phyloP scores from a whole-genome alignment of 2,329 filamentous ascomycete genomes.

The Exophiala spinifera region DNA sequence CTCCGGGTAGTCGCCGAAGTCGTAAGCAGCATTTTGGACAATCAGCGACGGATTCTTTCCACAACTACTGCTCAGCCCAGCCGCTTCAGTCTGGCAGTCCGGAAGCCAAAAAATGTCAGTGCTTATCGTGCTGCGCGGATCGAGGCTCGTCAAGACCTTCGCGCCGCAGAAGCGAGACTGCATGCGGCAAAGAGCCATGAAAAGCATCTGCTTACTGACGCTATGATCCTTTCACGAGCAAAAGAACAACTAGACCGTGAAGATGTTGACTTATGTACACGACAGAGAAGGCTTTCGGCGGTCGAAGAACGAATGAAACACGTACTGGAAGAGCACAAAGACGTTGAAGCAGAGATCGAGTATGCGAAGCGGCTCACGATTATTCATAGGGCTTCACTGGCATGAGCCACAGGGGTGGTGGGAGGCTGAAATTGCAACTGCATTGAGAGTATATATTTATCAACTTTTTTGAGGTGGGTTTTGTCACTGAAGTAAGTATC shows the following conservation, averaged over 20 bases:
- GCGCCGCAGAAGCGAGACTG: slow-evolving; percentile 5
- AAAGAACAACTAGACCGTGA: slow-evolving; percentile 13
- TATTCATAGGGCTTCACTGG: slow-evolving; percentile 11
- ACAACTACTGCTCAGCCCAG: slow-evolving; percentile 2
- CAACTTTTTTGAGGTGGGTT: too few relatives aligned
- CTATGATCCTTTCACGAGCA: slow-evolving; percentile 6
- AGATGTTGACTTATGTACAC: slow-evolving; percentile 10
- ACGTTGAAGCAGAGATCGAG: slow-evolving; percentile 18
- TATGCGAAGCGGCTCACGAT: slow-evolving; percentile 13
- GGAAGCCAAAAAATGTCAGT: slow-evolving; percentile 10
- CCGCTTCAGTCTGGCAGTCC: slow-evolving; percentile 10
- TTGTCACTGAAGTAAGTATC: too few relatives aligned
- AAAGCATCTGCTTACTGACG: slow-evolving; percentile 16
- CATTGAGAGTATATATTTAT: too few relatives aligned
- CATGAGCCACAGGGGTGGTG: background rate
- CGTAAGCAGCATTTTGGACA: slow-evolving; percentile 15
- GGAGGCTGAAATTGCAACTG: background rate
- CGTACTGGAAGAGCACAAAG: slow-evolving; percentile 14
- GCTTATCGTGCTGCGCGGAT: slow-evolving; percentile 9
- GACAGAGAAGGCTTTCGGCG: slow-evolving; percentile 5
- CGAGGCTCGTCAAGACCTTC: slow-evolving; percentile 10
- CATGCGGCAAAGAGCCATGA: slow-evolving; percentile 14
- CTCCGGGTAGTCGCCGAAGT: slow-evolving; percentile 11
- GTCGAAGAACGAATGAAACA: slow-evolving; percentile 21
- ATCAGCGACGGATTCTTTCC: slow-evolving; percentile 12